Evolutionary conservation across 1,284 basidiomycete species (phyloP).

Genomic region (Termitomyces sp.): DNA sequence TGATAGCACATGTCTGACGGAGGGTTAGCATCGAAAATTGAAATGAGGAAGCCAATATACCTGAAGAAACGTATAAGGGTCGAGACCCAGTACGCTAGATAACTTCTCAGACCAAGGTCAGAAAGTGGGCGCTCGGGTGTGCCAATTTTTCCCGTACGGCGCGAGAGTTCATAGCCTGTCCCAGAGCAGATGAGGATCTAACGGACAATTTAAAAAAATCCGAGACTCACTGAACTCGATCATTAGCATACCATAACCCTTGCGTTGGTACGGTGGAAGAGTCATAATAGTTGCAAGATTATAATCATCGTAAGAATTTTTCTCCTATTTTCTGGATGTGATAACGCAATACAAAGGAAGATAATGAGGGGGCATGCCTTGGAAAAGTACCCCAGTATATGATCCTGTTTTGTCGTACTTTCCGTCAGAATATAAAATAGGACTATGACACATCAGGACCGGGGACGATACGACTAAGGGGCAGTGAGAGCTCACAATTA

Average conservation of each 20-base stretch:
- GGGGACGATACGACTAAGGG: neutral
- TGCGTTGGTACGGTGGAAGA: slow-evolving; percentile 88
- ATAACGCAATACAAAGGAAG: neutral
- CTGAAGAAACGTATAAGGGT: slow-evolving; percentile 81
- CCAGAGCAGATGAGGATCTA: neutral
- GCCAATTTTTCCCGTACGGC: slow-evolving; percentile 72
- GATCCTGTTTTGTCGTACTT: slow-evolving; percentile 69
- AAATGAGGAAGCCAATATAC: slow-evolving; percentile 22
- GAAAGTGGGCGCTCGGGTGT: slow-evolving; percentile 95
- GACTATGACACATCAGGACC: slow-evolving; percentile 42
- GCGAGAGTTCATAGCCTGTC: slow-evolving; percentile 86
- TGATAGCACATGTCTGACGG: slow-evolving; percentile 50
- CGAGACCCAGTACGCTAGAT: slow-evolving; percentile 89
- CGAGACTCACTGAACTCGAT: slow-evolving; percentile 86
- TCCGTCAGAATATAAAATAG: slow-evolving; percentile 94
- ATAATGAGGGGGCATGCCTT: slow-evolving; percentile 51
- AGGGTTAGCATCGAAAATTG: neutral
- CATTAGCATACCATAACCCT: slow-evolving; percentile 91
- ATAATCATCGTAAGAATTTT: slow-evolving; percentile 93
- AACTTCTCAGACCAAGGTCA: slow-evolving; percentile 87
- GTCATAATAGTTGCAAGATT: slow-evolving; percentile 97
- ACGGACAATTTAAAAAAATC: slow-evolving; percentile 21
- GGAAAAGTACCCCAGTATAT: slow-evolving; percentile 93
- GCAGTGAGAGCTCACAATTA: slow-evolving; percentile 50
- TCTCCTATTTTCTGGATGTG: slow-evolving; percentile 60